phyloP scores from a whole-genome alignment of 148 eudicot species.

The Linanthus parryae region DNA sequence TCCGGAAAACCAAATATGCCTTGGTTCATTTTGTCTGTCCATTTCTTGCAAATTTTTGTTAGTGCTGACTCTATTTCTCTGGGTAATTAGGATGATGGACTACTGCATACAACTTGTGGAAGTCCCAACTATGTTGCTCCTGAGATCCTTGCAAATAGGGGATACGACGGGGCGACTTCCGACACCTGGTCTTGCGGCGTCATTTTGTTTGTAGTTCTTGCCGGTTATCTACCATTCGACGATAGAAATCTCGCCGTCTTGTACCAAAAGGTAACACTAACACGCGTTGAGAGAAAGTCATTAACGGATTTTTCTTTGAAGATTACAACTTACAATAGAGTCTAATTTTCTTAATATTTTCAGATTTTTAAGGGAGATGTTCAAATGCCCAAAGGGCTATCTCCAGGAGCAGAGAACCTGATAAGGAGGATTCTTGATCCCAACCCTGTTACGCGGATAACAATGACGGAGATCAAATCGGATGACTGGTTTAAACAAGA shows the following conservation, averaged over 20 bases:
- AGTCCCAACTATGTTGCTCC: constrained; percentile 99
- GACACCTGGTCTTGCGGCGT: constrained; percentile 98
- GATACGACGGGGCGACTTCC: constrained; percentile 78
- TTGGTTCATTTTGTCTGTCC: too few species aligned
- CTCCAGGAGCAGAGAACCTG: constrained; percentile 64
- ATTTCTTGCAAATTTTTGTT: too few species aligned
- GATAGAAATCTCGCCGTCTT: constrained; percentile 89
- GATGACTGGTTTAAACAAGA: constrained; percentile 75
- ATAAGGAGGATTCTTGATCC: constrained; percentile 85
- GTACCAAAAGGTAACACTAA: constrained; percentile 65
- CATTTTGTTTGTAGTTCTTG: constrained; percentile 74
- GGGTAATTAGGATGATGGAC: constrained; percentile 56
- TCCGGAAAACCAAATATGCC: too few species aligned
- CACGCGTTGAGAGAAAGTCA: too few species aligned
- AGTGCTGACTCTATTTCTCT: not conserved
- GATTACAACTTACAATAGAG: too few species aligned
- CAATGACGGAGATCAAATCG: constrained; percentile 62
- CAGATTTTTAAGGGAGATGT: constrained; percentile 53
- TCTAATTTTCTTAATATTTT: too few species aligned
- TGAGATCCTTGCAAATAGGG: constrained; percentile 75
- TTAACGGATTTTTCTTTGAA: too few species aligned
- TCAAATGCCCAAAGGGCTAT: constrained; percentile 85
- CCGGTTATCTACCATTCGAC: constrained; percentile 89
- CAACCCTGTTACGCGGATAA: constrained; percentile 64
- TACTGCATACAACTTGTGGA: constrained; percentile 95